Percentiles rank a stretch among this genome's conserved stretches.
These are phyloP conservation scores for Penicillium herquei DNA, from an alignment of 495 filamentous ascomycete genomes.

Conservation along the genomic window DNA sequence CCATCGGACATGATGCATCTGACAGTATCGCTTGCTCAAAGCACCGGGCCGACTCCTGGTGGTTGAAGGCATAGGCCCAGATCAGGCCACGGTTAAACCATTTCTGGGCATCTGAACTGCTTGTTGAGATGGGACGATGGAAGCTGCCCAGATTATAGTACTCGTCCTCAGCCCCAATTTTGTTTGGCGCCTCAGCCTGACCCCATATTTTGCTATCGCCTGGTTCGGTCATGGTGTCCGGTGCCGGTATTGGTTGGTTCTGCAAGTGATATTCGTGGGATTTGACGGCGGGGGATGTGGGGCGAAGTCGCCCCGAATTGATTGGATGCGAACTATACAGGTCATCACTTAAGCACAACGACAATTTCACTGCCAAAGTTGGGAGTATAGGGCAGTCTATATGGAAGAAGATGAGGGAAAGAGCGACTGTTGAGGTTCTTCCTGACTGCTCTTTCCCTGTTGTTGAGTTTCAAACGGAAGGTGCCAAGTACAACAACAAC, in stretches of 20 bases:
- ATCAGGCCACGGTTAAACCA: constrained; percentile 64
- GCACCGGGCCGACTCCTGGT: constrained; percentile 58
- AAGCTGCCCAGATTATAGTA: constrained; percentile 61
- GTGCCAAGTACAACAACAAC: neutral
- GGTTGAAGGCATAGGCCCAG: constrained; percentile 67
- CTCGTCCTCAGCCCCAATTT: neutral
- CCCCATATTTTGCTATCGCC: constrained; percentile 5
- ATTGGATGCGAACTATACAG: too few species aligned
- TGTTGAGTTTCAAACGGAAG: neutral
- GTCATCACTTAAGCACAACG: too few species aligned
- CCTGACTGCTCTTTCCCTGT: neutral
- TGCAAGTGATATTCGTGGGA: constrained; percentile 12
- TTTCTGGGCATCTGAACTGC: constrained; percentile 41
- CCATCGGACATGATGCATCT: constrained; percentile 58
- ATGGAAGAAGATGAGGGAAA: too few species aligned
- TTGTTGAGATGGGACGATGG: constrained; percentile 45
- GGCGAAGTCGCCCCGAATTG: neutral
- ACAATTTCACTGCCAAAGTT: too few species aligned
- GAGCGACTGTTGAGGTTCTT: too few species aligned
- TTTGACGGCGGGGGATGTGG: constrained; percentile 10
- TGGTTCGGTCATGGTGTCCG: neutral
- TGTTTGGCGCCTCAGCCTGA: constrained; percentile 6
- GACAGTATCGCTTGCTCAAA: constrained; percentile 55
- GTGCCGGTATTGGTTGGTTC: neutral
- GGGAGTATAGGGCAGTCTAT: neutral